Conservation (phyloP, 306 rosid species). For the Cucumis cinereus region DNA sequence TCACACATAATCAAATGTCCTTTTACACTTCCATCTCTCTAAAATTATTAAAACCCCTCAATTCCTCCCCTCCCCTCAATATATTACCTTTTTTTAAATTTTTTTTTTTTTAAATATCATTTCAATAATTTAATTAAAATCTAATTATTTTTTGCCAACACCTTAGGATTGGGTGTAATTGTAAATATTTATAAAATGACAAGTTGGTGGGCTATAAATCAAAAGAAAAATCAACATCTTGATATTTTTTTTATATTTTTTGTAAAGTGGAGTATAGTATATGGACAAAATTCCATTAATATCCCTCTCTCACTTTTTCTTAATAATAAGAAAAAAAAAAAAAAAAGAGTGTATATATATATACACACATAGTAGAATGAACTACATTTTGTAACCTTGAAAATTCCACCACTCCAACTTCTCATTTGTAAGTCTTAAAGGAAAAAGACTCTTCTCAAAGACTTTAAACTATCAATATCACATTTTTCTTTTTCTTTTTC, state of each 20-base stretch:
- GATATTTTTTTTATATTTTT: no score
- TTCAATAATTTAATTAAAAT: background rate
- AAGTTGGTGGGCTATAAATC: background rate
- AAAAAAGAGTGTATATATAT: background rate
- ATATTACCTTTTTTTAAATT: background rate
- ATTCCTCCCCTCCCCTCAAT: background rate
- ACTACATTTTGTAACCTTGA: background rate
- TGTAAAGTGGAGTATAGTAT: background rate
- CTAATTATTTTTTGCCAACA: background rate
- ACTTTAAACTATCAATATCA: background rate
- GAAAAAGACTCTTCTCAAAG: background rate
- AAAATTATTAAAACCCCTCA: background rate
- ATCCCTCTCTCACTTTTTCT: background rate
- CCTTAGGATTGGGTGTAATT: background rate
- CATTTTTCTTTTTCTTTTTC: background rate
- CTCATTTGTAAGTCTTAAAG: background rate
- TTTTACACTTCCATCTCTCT: background rate
- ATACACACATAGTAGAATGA: background rate
- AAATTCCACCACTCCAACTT: background rate
- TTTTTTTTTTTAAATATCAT: background rate
- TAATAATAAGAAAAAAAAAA: background rate
- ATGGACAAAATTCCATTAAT: background rate
- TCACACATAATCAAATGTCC: background rate
- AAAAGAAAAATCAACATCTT: background rate
- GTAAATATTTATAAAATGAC: background rate